These are phyloP conservation scores for Backusella circina DNA, from an alignment of 192 early-diverging fungal species.

Conservation along the genomic window DNA sequence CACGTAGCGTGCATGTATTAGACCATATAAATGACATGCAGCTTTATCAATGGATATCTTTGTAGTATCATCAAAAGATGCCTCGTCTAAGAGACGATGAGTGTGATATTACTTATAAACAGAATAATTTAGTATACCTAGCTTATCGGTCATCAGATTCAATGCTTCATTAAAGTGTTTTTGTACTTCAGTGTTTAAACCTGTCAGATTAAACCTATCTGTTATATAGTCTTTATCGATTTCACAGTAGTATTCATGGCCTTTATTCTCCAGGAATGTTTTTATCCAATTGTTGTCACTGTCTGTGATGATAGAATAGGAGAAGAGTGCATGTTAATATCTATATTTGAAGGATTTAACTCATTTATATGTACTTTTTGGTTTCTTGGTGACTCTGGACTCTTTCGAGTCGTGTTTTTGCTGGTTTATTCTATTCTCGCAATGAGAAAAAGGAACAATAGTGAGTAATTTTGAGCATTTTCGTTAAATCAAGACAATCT, in stretches of 20 bases:
- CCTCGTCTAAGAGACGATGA: constrained; percentile 33
- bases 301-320: constrained; percentile 45
- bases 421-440: neutral
- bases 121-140: constrained; percentile 39
- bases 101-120: neutral
- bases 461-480: neutral
- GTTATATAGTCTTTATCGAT: constrained; percentile 94
- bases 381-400: neutral
- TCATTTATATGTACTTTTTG: neutral
- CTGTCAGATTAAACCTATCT: constrained; percentile 96
- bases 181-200: constrained; percentile 80
- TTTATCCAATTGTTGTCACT: constrained; percentile 82
- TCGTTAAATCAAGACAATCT: neutral
- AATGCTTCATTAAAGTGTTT: constrained; percentile 81
- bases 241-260: constrained; percentile 95
- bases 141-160: constrained; percentile 84
- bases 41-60: constrained; percentile 78
- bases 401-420: neutral
- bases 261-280: constrained; percentile 83
- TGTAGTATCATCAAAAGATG: constrained; percentile 59
- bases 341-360: too few relatives aligned
- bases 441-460: too few relatives aligned
- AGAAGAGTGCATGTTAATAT: too few relatives aligned
- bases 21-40: constrained; percentile 89
- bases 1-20: constrained; percentile 95